Evolutionary conservation across 768 basidiomycete genomes (phyloP).

Genomic region (Termitomyces sp.): DNA sequence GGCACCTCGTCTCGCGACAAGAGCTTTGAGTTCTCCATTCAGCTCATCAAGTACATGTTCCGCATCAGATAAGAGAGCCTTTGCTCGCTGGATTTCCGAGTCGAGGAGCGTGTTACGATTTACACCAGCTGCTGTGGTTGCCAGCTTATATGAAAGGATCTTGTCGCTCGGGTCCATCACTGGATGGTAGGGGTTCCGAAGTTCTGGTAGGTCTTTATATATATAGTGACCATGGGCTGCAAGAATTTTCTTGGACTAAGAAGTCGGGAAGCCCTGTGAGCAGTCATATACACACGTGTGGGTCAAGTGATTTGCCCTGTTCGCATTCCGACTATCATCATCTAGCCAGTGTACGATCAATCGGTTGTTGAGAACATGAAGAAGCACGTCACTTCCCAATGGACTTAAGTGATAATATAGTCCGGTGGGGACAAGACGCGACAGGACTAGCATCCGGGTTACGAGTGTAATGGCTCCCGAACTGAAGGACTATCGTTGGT

Average conservation of each 20-base stretch:
- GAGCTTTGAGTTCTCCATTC: background rate
- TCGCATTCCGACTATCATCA: background rate
- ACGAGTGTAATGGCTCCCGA: background rate
- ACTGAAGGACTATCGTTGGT: background rate
- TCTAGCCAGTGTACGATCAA: background rate
- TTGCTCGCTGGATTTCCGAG: conserved; percentile 1
- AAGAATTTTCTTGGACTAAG: background rate
- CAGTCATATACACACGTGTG: background rate
- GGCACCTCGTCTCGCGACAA: conserved; percentile 1
- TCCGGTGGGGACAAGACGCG: no score
- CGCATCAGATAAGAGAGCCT: background rate
- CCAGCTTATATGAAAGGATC: background rate
- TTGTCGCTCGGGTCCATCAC: background rate
- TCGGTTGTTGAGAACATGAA: background rate
- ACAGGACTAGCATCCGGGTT: background rate
- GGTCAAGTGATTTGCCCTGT: background rate
- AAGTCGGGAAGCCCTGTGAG: background rate
- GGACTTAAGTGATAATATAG: no score
- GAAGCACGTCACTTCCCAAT: no score
- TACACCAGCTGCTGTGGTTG: background rate
- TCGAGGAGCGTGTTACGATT: background rate
- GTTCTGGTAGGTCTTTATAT: background rate
- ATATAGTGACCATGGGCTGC: background rate
- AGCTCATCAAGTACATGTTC: conserved; percentile 3
- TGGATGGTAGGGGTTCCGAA: background rate